These are phyloP conservation scores for Orbilia quercus DNA, from an alignment of 2,329 filamentous ascomycete genomes.

Conservation along the genomic window DNA sequence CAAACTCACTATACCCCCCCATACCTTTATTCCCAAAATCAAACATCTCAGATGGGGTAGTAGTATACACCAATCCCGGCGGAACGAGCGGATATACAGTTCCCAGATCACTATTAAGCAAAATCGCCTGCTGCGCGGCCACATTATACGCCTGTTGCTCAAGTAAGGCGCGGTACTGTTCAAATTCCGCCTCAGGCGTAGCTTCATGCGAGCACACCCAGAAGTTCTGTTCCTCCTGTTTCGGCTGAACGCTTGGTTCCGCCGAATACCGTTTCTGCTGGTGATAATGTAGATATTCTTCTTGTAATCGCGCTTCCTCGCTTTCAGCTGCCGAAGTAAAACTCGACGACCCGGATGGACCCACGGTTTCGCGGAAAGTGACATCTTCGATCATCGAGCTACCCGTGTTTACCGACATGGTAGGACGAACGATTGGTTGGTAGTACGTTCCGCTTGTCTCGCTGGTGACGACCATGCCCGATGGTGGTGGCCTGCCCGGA, in stretches of 20 bases:
- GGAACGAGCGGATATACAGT: constrained; percentile 38
- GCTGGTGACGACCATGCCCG: constrained; percentile 65
- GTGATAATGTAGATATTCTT: constrained; percentile 14
- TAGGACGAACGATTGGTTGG: constrained; percentile 65
- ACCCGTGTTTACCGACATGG: constrained; percentile 60
- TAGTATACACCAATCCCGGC: constrained; percentile 25
- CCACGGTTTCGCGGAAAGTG: constrained; percentile 64
- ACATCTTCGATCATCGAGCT: constrained; percentile 64
- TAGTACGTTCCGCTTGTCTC: constrained; percentile 68
- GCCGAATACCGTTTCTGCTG: constrained; percentile 7
- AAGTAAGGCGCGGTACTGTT: constrained; percentile 44
- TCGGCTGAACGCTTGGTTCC: constrained; percentile 19
- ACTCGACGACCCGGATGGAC: constrained; percentile 41
- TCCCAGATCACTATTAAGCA: constrained; percentile 12
- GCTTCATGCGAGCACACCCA: constrained; percentile 27
- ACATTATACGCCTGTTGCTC: constrained; percentile 48
- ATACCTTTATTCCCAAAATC: constrained; percentile 19
- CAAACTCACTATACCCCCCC: constrained; percentile 23
- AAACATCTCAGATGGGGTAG: background rate
- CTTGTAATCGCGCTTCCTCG: constrained; percentile 14
- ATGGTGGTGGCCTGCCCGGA: constrained; percentile 66
- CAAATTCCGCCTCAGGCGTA: constrained; percentile 43
- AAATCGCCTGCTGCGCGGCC: constrained; percentile 31
- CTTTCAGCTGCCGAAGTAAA: constrained; percentile 6
- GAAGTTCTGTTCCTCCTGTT: constrained; percentile 45